A percentile compares a stretch with the other conserved stretches of the same genome.
phyloP scores from a whole-genome alignment of 257 asterid genomes.

The Ophiorrhiza pumila region DNA sequence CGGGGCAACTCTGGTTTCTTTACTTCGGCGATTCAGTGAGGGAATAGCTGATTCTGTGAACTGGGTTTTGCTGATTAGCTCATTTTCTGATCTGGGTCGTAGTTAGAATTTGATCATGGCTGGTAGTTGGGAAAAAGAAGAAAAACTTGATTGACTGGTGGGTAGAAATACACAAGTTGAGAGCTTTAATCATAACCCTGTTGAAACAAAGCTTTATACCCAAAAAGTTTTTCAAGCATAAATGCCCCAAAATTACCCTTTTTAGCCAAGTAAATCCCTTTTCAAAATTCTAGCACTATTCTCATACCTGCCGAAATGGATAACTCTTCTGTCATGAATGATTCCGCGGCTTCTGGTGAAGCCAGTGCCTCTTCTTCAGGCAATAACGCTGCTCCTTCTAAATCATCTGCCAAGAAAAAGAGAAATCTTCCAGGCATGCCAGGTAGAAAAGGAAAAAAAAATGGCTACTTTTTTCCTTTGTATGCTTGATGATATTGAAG shows the following conservation, averaged over 20 bases:
- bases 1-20: slow-evolving; percentile 14
- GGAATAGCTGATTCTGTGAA: slow-evolving; percentile 15
- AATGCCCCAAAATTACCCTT: slow-evolving; percentile 28
- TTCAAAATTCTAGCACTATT: not conserved
- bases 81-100: slow-evolving; percentile 23
- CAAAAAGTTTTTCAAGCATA: slow-evolving; percentile 19
- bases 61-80: slow-evolving; percentile 19
- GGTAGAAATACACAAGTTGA: slow-evolving; percentile 13
- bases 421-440: slow-evolving; percentile 94
- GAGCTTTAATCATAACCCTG: slow-evolving; percentile 14
- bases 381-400: slow-evolving; percentile 30
- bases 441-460: slow-evolving; percentile 34
- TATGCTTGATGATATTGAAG: not conserved
- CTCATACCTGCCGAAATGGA: slow-evolving; percentile 28
- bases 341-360: slow-evolving; percentile 33
- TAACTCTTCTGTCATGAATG: slow-evolving; percentile 25
- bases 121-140: slow-evolving; percentile 18
- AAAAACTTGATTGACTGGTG: slow-evolving; percentile 25
- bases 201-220: slow-evolving; percentile 9
- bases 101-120: slow-evolving; percentile 16
- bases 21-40: not conserved
- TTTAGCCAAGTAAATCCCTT: slow-evolving; percentile 17
- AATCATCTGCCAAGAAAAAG: slow-evolving; percentile 57
- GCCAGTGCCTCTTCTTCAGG: slow-evolving; percentile 32
- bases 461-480: not conserved